These are phyloP conservation scores for Alnus rubra DNA, from an alignment of 306 rosid species.

Conservation along the genomic window DNA sequence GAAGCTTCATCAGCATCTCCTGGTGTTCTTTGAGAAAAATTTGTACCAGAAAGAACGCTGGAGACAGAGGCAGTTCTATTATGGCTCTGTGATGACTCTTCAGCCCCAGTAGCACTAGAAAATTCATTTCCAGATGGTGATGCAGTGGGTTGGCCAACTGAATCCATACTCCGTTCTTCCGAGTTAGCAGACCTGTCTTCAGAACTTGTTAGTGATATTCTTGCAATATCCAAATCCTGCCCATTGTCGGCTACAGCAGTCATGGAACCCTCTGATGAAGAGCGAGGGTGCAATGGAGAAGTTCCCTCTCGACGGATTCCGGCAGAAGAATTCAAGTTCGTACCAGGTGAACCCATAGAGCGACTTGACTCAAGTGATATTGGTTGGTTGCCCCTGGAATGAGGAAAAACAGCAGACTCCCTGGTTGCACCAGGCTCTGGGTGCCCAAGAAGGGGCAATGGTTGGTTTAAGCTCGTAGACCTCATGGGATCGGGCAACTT, in stretches of 20 bases:
- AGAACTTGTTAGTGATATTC: constrained; percentile 47
- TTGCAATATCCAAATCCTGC: constrained; percentile 50
- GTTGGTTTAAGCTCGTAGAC: constrained; percentile 49
- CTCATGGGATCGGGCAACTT: constrained; percentile 65
- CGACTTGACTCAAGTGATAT: constrained; percentile 60
- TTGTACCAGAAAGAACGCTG: constrained; percentile 47
- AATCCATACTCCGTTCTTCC: constrained; percentile 58
- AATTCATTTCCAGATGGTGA: constrained; percentile 64
- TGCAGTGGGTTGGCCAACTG: constrained; percentile 51
- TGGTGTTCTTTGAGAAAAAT: constrained; percentile 49
- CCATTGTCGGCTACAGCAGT: constrained; percentile 50
- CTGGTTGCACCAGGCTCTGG: constrained; percentile 56
- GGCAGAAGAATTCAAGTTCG: constrained; percentile 44
- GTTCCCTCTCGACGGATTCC: constrained; percentile 51
- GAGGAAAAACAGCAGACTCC: constrained; percentile 57
- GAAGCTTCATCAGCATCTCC: constrained; percentile 55
- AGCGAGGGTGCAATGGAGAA: constrained; percentile 79
- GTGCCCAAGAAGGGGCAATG: constrained; percentile 58
- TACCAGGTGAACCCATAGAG: constrained; percentile 60
- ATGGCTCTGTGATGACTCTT: constrained; percentile 55
- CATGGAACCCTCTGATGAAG: constrained; percentile 73
- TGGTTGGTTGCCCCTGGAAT: constrained; percentile 56
- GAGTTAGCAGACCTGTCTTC: constrained; percentile 67
- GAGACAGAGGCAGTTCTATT: constrained; percentile 64
- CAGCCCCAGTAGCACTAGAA: constrained; percentile 44